phyloP scores from a whole-genome alignment of 805 yeast species.

The Jamesozyma gamospora region DNA sequence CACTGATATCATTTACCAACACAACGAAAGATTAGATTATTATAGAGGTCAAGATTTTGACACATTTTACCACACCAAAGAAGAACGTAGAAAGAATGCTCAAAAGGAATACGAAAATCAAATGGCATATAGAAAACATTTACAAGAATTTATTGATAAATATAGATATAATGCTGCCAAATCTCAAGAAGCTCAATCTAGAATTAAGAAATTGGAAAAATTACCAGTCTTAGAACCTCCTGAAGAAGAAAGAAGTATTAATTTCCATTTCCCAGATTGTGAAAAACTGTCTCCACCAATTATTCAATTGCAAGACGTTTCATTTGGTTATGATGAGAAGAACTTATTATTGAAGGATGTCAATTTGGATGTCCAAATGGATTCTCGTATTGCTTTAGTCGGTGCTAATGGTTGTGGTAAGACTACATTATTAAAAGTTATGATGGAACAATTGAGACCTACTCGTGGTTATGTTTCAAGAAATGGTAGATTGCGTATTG shows the following conservation, averaged over 20 bases:
- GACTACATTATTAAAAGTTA: conserved; percentile 79
- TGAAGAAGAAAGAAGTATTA: conserved; percentile 75
- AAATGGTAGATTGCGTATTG: conserved; percentile 82
- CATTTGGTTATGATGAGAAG: conserved; percentile 69
- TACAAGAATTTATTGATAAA: conserved; percentile 91
- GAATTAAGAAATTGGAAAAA: conserved; percentile 93
- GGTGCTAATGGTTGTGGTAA: conserved; percentile 99
- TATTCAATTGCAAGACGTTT: conserved; percentile 73
- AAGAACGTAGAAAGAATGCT: conserved; percentile 89
- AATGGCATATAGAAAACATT: conserved; percentile 88
- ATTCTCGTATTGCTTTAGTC: conserved; percentile 89
- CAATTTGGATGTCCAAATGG: conserved; percentile 83
- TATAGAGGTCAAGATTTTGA: conserved; percentile 92
- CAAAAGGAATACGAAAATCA: conserved; percentile 94
- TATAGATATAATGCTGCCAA: conserved; percentile 96
- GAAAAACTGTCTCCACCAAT: conserved; percentile 90
- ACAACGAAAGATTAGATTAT: conserved; percentile 91
- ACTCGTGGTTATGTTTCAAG: conserved; percentile 65
- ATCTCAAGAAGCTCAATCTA: conserved; percentile 94
- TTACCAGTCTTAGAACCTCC: conserved; percentile 90
- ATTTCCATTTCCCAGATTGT: conserved; percentile 91
- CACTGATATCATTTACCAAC: conserved; percentile 96
- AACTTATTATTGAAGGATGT: conserved; percentile 63
- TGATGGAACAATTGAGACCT: conserved; percentile 72
- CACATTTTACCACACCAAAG: conserved; percentile 83